Evolutionary conservation across 352 stramenopile genomes (phyloP).

Genomic region (Phytopythium delawarense): DNA sequence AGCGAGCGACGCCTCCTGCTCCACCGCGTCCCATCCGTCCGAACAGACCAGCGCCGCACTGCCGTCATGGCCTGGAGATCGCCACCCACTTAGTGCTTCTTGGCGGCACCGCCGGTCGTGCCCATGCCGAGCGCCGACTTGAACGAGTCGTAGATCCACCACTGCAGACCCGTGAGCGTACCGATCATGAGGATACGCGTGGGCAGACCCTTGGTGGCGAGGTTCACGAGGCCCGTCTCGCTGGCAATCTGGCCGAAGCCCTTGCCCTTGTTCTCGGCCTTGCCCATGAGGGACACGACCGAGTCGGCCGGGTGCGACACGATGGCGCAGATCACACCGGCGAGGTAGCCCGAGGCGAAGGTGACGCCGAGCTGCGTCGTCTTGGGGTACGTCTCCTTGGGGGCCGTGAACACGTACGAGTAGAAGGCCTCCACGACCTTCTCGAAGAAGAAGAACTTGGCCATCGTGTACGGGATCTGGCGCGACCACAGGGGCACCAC

Average conservation of each 20-base stretch:
- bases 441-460: conserved; percentile 99
- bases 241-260: conserved; percentile 86
- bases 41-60: conserved; percentile 1
- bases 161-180: conserved; percentile 95
- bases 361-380: conserved; percentile 95
- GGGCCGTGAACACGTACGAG: conserved; percentile 88
- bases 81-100: conserved; percentile 54
- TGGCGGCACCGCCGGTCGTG: conserved; percentile 80
- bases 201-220: conserved; percentile 87
- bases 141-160: conserved; percentile 97
- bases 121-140: conserved; percentile 92
- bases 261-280: conserved; percentile 90
- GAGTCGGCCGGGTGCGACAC: conserved; percentile 99
- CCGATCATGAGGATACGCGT: conserved; percentile 96
- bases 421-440: conserved; percentile 88
- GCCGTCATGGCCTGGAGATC: conserved; percentile 11
- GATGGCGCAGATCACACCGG: conserved; percentile 98
- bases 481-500: conserved; percentile 89
- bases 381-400: conserved; percentile 90
- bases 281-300: conserved; percentile 96
- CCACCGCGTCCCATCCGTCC: not conserved
- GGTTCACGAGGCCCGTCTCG: conserved; percentile 71
- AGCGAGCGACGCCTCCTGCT: conserved; percentile 3
- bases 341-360: conserved; percentile 97
- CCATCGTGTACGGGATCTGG: conserved; percentile 99